A percentile compares a stretch with the other conserved stretches of the same genome.
Conservation (phyloP, 192 early-diverging fungal species). For the Gigaspora rosea region DNA sequence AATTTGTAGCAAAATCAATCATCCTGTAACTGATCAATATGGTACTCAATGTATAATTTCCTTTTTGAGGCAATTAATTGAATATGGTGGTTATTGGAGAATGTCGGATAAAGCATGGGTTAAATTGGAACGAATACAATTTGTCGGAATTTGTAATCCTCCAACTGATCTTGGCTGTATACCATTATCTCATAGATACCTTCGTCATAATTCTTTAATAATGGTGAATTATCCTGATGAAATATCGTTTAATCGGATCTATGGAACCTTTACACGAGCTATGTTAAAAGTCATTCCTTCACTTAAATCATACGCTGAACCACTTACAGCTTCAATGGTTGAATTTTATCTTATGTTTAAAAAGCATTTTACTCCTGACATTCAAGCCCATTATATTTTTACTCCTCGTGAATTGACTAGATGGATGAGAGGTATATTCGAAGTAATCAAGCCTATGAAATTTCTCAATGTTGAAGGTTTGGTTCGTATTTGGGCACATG, state of each 20-base stretch:
- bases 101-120: conserved; percentile 91
- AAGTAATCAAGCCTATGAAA: conserved; percentile 88
- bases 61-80: conserved; percentile 92
- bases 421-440: conserved; percentile 98
- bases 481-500: conserved; percentile 97
- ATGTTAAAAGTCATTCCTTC: conserved; percentile 92
- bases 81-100: conserved; percentile 97
- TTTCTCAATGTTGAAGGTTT: conserved; percentile 77
- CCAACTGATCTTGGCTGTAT: conserved; percentile 99
- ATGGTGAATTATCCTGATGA: conserved; percentile 98
- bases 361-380: conserved; percentile 91
- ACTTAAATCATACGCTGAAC: conserved; percentile 86
- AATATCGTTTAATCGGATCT: conserved; percentile 91
- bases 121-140: conserved; percentile 94
- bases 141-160: conserved; percentile 99
- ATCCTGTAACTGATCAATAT: conserved; percentile 95
- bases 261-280: conserved; percentile 88
- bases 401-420: conserved; percentile 99
- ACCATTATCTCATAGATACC: conserved; percentile 91
- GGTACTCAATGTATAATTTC: conserved; percentile 98
- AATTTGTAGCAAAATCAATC: conserved; percentile 99
- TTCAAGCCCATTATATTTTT: conserved; percentile 99
- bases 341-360: conserved; percentile 93
- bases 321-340: conserved; percentile 96
- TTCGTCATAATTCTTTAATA: conserved; percentile 93